phyloP scores from a whole-genome alignment of 2,329 filamentous ascomycete species.

The Penicillium sp. region DNA sequence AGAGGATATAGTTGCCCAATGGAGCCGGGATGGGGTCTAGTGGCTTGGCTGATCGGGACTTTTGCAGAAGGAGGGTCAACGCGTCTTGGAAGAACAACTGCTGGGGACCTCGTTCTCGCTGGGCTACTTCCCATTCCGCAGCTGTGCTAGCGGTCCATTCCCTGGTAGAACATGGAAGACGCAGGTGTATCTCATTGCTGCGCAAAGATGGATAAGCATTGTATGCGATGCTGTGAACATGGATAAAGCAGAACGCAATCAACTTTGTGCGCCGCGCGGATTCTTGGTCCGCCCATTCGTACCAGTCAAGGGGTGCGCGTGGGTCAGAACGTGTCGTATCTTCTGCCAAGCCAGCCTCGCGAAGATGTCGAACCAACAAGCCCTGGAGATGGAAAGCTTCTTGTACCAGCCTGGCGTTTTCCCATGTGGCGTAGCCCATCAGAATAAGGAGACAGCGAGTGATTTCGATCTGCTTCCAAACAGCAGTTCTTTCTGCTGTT shows the following conservation, averaged over 20 bases:
- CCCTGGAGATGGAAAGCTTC: slow-evolving; percentile 27
- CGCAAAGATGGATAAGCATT: slow-evolving; percentile 33
- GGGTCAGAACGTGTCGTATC: slow-evolving; percentile 17
- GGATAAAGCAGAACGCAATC: slow-evolving; percentile 34
- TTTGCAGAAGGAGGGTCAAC: slow-evolving; percentile 26
- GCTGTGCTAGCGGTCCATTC: slow-evolving; percentile 30
- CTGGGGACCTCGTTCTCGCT: slow-evolving; percentile 21
- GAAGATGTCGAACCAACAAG: slow-evolving; percentile 26
- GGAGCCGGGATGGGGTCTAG: slow-evolving; percentile 37
- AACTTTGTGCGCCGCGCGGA: slow-evolving; percentile 30
- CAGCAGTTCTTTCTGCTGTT: slow-evolving; percentile 8
- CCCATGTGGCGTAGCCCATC: slow-evolving; percentile 31
- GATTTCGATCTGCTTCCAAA: slow-evolving; percentile 23
- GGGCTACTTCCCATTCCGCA: slow-evolving; percentile 27
- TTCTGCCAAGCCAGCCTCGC: slow-evolving; percentile 25
- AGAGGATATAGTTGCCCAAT: slow-evolving; percentile 61
- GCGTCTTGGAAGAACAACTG: slow-evolving; percentile 32
- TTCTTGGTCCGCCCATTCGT: slow-evolving; percentile 32
- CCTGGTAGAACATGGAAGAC: slow-evolving; percentile 31
- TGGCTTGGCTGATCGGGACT: slow-evolving; percentile 21
- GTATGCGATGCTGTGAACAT: slow-evolving; percentile 34
- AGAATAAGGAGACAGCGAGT: slow-evolving; percentile 26
- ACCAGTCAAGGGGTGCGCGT: slow-evolving; percentile 25
- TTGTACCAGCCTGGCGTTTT: slow-evolving; percentile 25
- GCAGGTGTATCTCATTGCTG: slow-evolving; percentile 31